phyloP scores from a whole-genome alignment of 768 basidiomycete genomes.

The Termitomyces sp. region DNA sequence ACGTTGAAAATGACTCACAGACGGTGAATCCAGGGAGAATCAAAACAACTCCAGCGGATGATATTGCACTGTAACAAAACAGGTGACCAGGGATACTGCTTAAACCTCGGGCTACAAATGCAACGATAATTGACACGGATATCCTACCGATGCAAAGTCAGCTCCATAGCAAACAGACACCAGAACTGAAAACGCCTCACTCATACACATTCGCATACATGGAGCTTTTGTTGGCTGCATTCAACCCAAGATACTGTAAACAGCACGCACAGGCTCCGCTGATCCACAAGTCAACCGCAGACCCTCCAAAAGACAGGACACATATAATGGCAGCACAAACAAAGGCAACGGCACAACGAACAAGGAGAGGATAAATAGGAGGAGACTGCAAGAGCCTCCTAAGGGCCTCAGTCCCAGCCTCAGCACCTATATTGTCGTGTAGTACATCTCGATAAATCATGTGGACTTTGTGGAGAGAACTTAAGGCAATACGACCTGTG shows the following conservation, averaged over 20 bases:
- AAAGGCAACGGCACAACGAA: constrained; percentile 72
- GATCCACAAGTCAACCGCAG: constrained; percentile 78
- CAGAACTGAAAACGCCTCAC: constrained; percentile 39
- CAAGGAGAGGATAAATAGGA: constrained; percentile 61
- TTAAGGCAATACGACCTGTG: constrained; percentile 73
- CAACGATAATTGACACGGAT: constrained; percentile 77
- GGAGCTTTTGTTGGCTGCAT: constrained; percentile 77
- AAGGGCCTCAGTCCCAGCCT: constrained; percentile 66
- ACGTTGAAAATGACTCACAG: constrained; percentile 38
- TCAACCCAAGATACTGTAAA: constrained; percentile 76
- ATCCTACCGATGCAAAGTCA: constrained; percentile 42
- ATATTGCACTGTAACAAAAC: constrained; percentile 89
- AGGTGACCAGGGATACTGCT: constrained; percentile 67
- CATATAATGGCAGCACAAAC: constrained; percentile 77
- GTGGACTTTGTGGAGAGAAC: constrained; percentile 78
- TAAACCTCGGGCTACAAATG: constrained; percentile 74
- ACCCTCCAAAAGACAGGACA: constrained; percentile 77
- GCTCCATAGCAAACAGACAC: background rate
- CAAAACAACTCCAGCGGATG: constrained; percentile 85
- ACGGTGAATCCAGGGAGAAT: constrained; percentile 87
- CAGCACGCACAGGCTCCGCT: constrained; percentile 63
- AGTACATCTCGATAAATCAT: constrained; percentile 80
- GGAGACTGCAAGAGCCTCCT: constrained; percentile 54
- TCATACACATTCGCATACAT: constrained; percentile 96
- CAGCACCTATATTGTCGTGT: constrained; percentile 73